These are phyloP conservation scores for Mycogone perniciosa DNA, from an alignment of 2,329 filamentous ascomycete genomes.

Conservation along the genomic window DNA sequence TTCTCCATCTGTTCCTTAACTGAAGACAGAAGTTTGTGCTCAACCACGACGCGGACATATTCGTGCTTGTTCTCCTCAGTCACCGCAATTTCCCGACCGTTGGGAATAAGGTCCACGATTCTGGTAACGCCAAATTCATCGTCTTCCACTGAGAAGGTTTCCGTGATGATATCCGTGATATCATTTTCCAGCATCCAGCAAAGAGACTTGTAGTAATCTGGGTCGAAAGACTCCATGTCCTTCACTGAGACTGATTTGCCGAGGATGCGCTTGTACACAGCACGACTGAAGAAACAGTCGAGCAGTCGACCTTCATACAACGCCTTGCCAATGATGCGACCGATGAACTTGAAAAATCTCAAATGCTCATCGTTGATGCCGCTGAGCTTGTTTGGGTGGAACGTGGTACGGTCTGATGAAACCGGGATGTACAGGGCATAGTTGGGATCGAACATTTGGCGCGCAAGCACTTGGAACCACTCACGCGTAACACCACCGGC, in stretches of 20 bases:
- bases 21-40: constrained; percentile 85
- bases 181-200: constrained; percentile 99
- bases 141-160: constrained; percentile 91
- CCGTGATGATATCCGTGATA: constrained; percentile 94
- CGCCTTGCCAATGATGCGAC: constrained; percentile 95
- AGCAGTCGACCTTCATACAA: constrained; percentile 92
- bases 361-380: constrained; percentile 92
- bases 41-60: constrained; percentile 88
- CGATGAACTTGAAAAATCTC: constrained; percentile 99
- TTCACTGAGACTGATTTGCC: constrained; percentile 94
- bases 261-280: constrained; percentile 96
- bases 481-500: constrained; percentile 95
- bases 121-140: constrained; percentile 89
- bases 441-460: constrained; percentile 98
- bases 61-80: constrained; percentile 99
- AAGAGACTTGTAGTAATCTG: constrained; percentile 97
- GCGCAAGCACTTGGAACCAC: constrained; percentile 96
- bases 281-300: constrained; percentile 97
- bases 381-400: constrained; percentile 95
- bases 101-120: constrained; percentile 77
- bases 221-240: constrained; percentile 97
- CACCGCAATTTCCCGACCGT: constrained; percentile 86
- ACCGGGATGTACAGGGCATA: constrained; percentile 96
- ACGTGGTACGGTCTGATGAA: constrained; percentile 93
- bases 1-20: constrained; percentile 91